A percentile compares a stretch with the other conserved stretches of the same genome.
These are phyloP conservation scores for Cornus controversa DNA, from an alignment of 148 eudicot species.

Conservation along the genomic window DNA sequence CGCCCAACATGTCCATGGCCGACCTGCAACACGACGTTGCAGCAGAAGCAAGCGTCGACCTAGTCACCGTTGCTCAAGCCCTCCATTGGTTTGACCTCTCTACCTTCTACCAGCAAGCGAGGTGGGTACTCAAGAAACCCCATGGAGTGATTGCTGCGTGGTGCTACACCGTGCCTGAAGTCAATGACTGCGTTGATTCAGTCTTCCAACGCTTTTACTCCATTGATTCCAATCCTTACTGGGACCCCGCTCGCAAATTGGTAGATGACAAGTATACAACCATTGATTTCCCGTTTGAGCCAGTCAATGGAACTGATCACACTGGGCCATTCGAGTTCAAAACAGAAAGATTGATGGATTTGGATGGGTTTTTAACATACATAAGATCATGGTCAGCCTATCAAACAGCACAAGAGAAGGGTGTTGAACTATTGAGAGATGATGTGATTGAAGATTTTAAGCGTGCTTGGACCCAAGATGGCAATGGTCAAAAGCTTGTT, in stretches of 20 bases:
- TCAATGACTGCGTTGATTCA: conserved; percentile 39
- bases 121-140: conserved; percentile 63
- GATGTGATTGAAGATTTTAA: conserved; percentile 50
- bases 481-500: conserved; percentile 38
- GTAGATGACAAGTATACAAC: conserved; percentile 48
- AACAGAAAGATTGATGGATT: conserved; percentile 47
- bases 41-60: conserved; percentile 42
- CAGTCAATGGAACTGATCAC: conserved; percentile 58
- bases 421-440: conserved; percentile 63
- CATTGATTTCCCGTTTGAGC: conserved; percentile 66
- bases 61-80: conserved; percentile 83
- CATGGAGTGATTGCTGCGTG: conserved; percentile 77
- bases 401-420: conserved; percentile 68
- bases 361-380: conserved; percentile 56
- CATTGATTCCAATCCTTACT: conserved; percentile 37
- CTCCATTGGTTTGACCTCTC: conserved; percentile 81
- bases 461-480: conserved; percentile 65
- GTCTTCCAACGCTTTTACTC: conserved; percentile 44
- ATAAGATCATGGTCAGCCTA: conserved; percentile 79
- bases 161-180: conserved; percentile 72
- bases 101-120: conserved; percentile 54
- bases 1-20: conserved; percentile 34
- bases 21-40: conserved; percentile 36
- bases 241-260: conserved; percentile 45
- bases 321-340: conserved; percentile 71